Base-by-base conservation (phyloP, 176 grass and related monocot genomes). In the Metroxylon sagu region DNA sequence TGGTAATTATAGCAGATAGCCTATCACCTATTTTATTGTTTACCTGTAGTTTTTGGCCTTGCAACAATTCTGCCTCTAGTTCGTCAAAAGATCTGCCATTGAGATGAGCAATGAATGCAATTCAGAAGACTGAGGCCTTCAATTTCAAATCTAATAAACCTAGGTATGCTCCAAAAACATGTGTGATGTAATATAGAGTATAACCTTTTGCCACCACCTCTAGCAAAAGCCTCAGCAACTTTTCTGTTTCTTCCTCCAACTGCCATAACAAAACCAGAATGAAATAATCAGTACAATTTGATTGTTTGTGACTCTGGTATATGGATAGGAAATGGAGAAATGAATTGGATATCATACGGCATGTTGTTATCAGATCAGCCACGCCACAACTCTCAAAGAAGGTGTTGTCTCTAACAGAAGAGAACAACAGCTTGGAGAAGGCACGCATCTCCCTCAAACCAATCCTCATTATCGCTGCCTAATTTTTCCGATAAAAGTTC, bases 361-460 rank as follows among this genome's bases (percentile, higher is more conserved):
- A 96, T 56, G 92, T 88, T 19, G 92, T 84, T 79, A 97, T 88
- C 18, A 97, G 72, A 72, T 97, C 92, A 60, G 83, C 92, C 48
- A 97, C 86, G 59, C 92, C 87, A n/a, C 87, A 97, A 57, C 92
- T 91, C 72, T 97, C 92, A 67, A 97, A 91, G 79, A 97, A 97
- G 23, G 92, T 97, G 81, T 74, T 97, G 51, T 91, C 87, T 74
- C 68, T 80, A 60, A 97, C 87, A 21, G 92, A 88, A 77, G 92
- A 77, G 53, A 85, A 97, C 59, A 97, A 53, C 65, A 96, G 63
- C 60, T 96, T 88, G 65, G 92, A 97, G 65, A 97, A 82, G 68
- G 61, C 80, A 54, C 83, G 74, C 92, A 97, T 97, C 74, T 97
- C 92, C 66, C 79, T 80, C 43, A 97, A 69, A 52, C 92, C 92